phyloP scores from a whole-genome alignment of 768 basidiomycete species.

The Neoboletus magnificus region DNA sequence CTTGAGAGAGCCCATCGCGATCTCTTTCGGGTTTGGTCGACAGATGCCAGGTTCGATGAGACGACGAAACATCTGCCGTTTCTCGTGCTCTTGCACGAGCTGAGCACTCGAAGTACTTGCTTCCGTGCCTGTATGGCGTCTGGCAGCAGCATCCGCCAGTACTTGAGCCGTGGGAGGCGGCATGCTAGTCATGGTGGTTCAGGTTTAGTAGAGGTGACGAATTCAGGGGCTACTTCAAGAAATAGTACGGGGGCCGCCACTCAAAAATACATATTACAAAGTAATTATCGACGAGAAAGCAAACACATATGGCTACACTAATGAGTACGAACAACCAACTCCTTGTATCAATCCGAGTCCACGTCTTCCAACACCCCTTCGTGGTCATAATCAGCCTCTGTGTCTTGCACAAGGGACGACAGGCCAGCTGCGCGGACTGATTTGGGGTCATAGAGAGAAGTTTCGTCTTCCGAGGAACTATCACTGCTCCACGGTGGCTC shows the following conservation, averaged over 20 bases:
- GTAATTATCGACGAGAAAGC: not conserved
- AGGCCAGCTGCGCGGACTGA: conserved; percentile 5
- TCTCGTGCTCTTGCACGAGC: conserved; percentile 52
- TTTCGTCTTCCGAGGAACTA: conserved; percentile 51
- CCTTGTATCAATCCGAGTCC: conserved; percentile 20
- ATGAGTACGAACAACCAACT: not conserved
- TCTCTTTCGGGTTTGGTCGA: conserved; percentile 62
- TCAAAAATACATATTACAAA: not conserved
- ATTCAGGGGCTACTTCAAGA: conserved; percentile 19
- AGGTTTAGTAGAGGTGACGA: not conserved
- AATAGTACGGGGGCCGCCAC: not conserved
- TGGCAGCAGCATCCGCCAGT: conserved; percentile 30
- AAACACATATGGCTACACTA: conserved; percentile 5
- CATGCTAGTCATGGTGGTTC: conserved; percentile 11
- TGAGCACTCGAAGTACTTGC: conserved; percentile 4
- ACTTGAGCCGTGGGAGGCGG: conserved; percentile 16
- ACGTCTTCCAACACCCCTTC: conserved; percentile 17
- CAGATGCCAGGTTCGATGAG: conserved; percentile 77
- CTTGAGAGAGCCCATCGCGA: conserved; percentile 61
- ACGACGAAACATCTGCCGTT: conserved; percentile 67
- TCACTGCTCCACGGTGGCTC: conserved; percentile 56
- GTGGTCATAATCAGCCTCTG: conserved; percentile 16
- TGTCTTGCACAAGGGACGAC: conserved; percentile 3
- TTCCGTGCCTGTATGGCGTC: conserved; percentile 13
- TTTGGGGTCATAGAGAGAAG: conserved; percentile 16